Conservation (phyloP, 805 yeast species). For the Naumovozyma dairenensis region DNA sequence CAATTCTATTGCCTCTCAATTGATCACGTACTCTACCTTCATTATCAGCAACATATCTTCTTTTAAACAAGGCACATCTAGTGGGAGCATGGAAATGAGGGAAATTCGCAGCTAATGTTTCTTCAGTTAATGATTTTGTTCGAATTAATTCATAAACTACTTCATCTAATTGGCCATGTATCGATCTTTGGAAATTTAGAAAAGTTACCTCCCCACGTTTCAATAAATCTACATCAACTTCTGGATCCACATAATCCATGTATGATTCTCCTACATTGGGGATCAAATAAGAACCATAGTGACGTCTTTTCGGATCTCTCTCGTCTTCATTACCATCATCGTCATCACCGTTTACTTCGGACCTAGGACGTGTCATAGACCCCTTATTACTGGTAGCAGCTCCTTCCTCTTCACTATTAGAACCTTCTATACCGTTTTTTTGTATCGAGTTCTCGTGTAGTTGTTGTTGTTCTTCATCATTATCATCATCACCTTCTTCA, state of each 20-base stretch:
- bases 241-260: slow-evolving; percentile 9
- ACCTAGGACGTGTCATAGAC: no score
- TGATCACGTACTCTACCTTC: slow-evolving; percentile 18
- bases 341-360: slow-evolving; percentile 2
- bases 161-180: slow-evolving; percentile 22
- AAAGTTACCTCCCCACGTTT: slow-evolving; percentile 19
- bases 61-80: slow-evolving; percentile 13
- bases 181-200: slow-evolving; percentile 12
- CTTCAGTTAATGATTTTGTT: slow-evolving; percentile 13
- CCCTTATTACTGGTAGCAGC: no score
- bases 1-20: slow-evolving; percentile 15
- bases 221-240: slow-evolving; percentile 11
- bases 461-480: not conserved
- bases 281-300: slow-evolving; percentile 1
- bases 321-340: slow-evolving; percentile 7
- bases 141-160: slow-evolving; percentile 19
- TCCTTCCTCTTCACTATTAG: no score
- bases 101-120: slow-evolving; percentile 8
- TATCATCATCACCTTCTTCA: not conserved
- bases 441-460: no score
- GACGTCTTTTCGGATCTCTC: not conserved
- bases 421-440: no score
- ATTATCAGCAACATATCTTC: slow-evolving; percentile 17
- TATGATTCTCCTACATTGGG: slow-evolving; percentile 15
- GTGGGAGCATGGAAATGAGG: slow-evolving; percentile 7